Evolutionary conservation across 805 yeast species (phyloP), one percentile per base, ranked within the genome.

Genomic region (Candida insectalens): DNA sequence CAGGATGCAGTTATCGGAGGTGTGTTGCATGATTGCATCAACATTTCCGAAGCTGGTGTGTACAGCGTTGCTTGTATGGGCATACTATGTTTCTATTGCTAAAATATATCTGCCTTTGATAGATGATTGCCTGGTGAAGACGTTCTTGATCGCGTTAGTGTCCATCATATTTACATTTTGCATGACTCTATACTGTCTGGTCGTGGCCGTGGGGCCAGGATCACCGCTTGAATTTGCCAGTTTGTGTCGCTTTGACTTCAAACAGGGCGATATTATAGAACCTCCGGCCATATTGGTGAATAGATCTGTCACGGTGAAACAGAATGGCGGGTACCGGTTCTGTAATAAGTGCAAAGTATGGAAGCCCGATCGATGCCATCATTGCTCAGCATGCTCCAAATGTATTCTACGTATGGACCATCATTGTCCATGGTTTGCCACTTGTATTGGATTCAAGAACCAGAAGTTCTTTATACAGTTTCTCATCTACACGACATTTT

Each of bases 391-490:
- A 12, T 68, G 75, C 36, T 55, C 58, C 3, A 51, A 42, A 35
- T 72, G 79, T 49, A 51, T 69, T 2, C 47, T 72, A 27, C 46
- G 60, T 29, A 72, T 72, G 78, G 78, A 72, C 51, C 79, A 72
- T 43, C 76, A 72, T 49, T 72, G 79, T 42, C 96, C 96, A 0
- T 89, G 97, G 97, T 85, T 87, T 55, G 78, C 94, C 2, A 65
- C 74, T 4, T 88, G 96, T 54, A 71, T 89, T 37, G 97, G 97
- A 0, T 80, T 73, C 56, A 60, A 60, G 19, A 89, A 89, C 56
- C 87, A 83, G 43, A 82, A 85, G 57, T 72, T 63, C 51, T 89
- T 88, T 49, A 53, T 84, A 19, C 95, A 85, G 51, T 81, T 82
- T 49, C 54, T 87, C 34, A 29, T 66, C 5, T 77, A 77, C 47